A percentile compares a stretch with the other conserved stretches of the same genome.
These are phyloP conservation scores for Candida takata DNA, from an alignment of 805 yeast genomes.

Conservation along the genomic window DNA sequence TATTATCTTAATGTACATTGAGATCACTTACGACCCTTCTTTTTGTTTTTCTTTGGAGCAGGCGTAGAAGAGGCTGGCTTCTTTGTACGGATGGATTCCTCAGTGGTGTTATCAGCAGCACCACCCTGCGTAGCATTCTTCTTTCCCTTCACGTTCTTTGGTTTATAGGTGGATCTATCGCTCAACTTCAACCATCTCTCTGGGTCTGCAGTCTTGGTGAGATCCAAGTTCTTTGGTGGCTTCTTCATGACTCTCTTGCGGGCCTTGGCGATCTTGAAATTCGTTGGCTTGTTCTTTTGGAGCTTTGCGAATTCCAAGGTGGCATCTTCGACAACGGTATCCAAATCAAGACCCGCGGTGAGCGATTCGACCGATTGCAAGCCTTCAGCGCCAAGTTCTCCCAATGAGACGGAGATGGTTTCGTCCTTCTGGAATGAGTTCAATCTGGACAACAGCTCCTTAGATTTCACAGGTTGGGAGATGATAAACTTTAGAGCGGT, in stretches of 20 bases:
- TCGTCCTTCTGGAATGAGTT: conserved; percentile 23
- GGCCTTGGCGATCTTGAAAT: conserved; percentile 22
- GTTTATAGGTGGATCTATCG: conserved; percentile 79
- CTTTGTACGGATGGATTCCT: conserved; percentile 24
- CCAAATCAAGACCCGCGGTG: conserved; percentile 26
- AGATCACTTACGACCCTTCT: conserved; percentile 22
- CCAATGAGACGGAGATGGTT: conserved; percentile 25
- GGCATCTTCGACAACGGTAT: conserved; percentile 22
- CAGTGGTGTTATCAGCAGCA: conserved; percentile 39
- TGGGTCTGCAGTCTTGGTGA: conserved; percentile 38
- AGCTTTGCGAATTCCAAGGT: conserved; percentile 12
- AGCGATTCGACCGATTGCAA: conserved; percentile 24
- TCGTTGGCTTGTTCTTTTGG: conserved; percentile 5
- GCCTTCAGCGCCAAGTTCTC: conserved; percentile 14
- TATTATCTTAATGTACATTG: no score
- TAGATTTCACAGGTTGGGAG: conserved; percentile 5
- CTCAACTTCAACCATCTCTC: conserved; percentile 92
- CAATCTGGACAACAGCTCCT: conserved; percentile 16
- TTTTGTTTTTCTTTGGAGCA: conserved; percentile 15
- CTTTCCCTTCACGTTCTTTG: conserved; percentile 40
- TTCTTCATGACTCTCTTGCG: conserved; percentile 28
- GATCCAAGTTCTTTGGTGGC: conserved; percentile 36
- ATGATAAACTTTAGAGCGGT: conserved; percentile 32
- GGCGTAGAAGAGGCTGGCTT: conserved; percentile 3
- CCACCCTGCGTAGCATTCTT: conserved; percentile 57